Evolutionary conservation across 208 protist species (phyloP).

Genomic region (Jaenimonas drosophilae): DNA sequence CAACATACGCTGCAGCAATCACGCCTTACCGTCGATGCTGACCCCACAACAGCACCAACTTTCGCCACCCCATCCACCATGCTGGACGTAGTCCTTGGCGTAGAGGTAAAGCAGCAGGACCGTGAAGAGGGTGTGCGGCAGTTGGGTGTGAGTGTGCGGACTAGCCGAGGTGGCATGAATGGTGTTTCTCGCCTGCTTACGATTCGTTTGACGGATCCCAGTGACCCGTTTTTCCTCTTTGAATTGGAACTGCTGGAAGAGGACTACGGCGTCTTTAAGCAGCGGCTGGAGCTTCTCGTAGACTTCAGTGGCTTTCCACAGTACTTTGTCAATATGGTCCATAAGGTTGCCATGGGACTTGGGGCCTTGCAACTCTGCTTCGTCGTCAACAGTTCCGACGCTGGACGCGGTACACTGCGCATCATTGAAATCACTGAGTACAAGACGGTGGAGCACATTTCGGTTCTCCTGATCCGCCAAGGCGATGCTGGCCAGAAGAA

Average conservation of each 20-base stretch:
- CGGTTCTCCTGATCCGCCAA: slow-evolving; percentile 57
- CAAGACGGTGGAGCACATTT: slow-evolving; percentile 78
- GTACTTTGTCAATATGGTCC: slow-evolving; percentile 63
- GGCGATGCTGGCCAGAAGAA: slow-evolving; percentile 74
- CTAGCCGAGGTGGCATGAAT: slow-evolving; percentile 21
- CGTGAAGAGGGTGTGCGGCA: slow-evolving; percentile 21
- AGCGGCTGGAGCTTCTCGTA: slow-evolving; percentile 66
- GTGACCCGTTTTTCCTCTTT: slow-evolving; percentile 78
- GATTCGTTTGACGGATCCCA: slow-evolving; percentile 64
- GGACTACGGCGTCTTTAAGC: slow-evolving; percentile 75
- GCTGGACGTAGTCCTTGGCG: slow-evolving; percentile 30
- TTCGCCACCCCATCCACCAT: slow-evolving; percentile 2
- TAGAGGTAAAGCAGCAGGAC: slow-evolving; percentile 16
- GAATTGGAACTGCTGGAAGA: slow-evolving; percentile 75
- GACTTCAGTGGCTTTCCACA: slow-evolving; percentile 78
- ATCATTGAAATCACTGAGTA: slow-evolving; percentile 67
- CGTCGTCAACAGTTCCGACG: slow-evolving; percentile 6
- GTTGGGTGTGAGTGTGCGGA: slow-evolving; percentile 24
- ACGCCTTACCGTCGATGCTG: slow-evolving; percentile 3
- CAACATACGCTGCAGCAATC: no score
- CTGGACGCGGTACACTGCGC: slow-evolving; percentile 37
- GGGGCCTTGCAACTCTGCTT: slow-evolving; percentile 36
- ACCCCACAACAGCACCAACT: background rate
- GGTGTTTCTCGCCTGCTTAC: slow-evolving; percentile 29
- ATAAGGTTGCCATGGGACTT: slow-evolving; percentile 23